Conservation (phyloP, 140 eudicot species). For the Senecio squalidus region DNA sequence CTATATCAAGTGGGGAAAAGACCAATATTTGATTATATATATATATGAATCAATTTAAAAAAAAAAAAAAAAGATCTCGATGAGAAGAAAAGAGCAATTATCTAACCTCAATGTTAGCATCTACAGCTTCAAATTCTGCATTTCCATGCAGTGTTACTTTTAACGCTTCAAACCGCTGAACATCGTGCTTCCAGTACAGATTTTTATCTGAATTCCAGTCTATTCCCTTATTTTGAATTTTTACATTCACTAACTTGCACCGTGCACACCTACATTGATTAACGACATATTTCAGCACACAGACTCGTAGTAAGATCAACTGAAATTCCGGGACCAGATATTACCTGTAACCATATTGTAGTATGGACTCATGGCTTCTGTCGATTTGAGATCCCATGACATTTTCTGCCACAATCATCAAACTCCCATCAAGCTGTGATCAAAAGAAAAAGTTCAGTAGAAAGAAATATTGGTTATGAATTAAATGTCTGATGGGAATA, state of each 20-base stretch:
- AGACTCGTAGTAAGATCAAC: neutral
- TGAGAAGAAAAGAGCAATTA: neutral
- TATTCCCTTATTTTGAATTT: constrained; percentile 68
- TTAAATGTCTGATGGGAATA: neutral
- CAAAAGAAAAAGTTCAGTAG: constrained; percentile 25
- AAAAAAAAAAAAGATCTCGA: no score
- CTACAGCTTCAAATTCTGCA: constrained; percentile 94
- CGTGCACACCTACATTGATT: constrained; percentile 69
- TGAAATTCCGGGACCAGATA: neutral
- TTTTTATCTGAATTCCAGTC: constrained; percentile 77
- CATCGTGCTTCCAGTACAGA: constrained; percentile 90
- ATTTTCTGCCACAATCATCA: constrained; percentile 68
- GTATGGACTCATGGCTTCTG: constrained; percentile 50
- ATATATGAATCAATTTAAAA: no score
- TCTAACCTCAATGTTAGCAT: constrained; percentile 72
- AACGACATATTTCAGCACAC: constrained; percentile 7
- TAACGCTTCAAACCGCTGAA: constrained; percentile 64
- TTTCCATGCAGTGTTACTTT: constrained; percentile 89
- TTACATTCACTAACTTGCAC: constrained; percentile 78
- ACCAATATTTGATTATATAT: constrained; percentile 4
- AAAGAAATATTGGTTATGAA: neutral
- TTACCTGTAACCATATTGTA: constrained; percentile 88
- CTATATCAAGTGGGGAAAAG: constrained; percentile 38
- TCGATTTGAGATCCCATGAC: constrained; percentile 57
- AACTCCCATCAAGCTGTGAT: constrained; percentile 86